These are phyloP conservation scores for Mycosarcoma maydis DNA, from an alignment of 1,284 basidiomycete genomes.

Conservation along the genomic window DNA sequence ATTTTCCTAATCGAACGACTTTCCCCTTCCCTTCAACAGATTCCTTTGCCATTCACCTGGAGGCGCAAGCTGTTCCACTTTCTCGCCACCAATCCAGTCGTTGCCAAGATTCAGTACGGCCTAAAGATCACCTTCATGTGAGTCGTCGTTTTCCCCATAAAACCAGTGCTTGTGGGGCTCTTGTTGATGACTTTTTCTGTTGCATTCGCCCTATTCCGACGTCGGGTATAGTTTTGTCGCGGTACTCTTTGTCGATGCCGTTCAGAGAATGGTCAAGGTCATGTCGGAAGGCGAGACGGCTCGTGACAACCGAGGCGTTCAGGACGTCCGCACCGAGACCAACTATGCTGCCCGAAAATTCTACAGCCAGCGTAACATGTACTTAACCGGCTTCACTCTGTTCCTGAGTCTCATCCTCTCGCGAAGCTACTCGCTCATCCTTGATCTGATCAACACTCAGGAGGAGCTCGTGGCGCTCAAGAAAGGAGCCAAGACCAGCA, in stretches of 20 bases:
- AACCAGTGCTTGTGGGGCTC: too few relatives aligned
- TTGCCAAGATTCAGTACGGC: conserved; percentile 72
- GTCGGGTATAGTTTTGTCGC: conserved; percentile 78
- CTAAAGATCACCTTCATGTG: conserved; percentile 94
- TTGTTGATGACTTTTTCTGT: too few relatives aligned
- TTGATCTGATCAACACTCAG: conserved; percentile 88
- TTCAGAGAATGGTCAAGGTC: conserved; percentile 91
- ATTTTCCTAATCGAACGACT: neutral
- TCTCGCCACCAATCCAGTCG: conserved; percentile 70
- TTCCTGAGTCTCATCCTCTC: conserved; percentile 85
- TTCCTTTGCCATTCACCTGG: conserved; percentile 79
- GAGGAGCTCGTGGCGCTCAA: conserved; percentile 86
- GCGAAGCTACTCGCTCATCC: conserved; percentile 88
- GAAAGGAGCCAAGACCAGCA: conserved; percentile 69
- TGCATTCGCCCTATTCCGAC: too few relatives aligned
- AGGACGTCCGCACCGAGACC: conserved; percentile 81
- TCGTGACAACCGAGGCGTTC: conserved; percentile 73
- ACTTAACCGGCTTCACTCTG: conserved; percentile 81
- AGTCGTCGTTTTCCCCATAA: conserved; percentile 60
- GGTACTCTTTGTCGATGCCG: conserved; percentile 82
- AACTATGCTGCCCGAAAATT: conserved; percentile 87
- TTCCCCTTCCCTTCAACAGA: conserved; percentile 5
- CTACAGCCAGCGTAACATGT: conserved; percentile 79
- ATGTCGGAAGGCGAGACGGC: conserved; percentile 79
- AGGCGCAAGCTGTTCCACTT: conserved; percentile 80